phyloP scores from a whole-genome alignment of 139 green algal species.

The Chlorella sp. region DNA sequence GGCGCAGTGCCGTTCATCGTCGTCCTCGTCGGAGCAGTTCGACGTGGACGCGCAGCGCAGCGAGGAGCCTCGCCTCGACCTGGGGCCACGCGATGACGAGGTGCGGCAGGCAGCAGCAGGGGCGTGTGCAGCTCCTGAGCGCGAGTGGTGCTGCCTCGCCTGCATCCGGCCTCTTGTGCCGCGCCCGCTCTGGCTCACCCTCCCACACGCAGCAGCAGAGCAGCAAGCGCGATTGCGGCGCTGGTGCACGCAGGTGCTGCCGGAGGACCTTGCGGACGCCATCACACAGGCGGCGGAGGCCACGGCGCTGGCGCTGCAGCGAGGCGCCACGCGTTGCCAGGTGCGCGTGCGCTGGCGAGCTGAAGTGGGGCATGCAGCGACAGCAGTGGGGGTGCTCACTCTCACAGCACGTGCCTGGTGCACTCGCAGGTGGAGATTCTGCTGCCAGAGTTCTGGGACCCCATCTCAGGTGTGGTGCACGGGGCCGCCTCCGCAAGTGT shows the following conservation, averaged over 20 bases:
- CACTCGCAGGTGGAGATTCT: slow-evolving; percentile 75
- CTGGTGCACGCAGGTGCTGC: slow-evolving; percentile 51
- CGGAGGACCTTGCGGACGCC: slow-evolving; percentile 70
- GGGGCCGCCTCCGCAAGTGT: background rate
- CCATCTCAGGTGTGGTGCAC: slow-evolving; percentile 26
- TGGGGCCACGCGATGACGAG: background rate
- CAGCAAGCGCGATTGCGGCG: background rate
- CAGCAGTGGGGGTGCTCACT: background rate
- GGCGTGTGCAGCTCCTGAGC: too few relatives aligned
- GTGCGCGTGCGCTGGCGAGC: slow-evolving; percentile 12
- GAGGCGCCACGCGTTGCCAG: slow-evolving; percentile 48
- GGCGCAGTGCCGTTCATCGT: too few relatives aligned
- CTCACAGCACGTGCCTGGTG: background rate
- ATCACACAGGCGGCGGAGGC: slow-evolving; percentile 46
- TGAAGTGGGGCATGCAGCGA: background rate
- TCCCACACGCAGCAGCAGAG: background rate
- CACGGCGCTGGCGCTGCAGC: slow-evolving; percentile 59
- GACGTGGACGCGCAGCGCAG: background rate
- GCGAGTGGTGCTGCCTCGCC: too few relatives aligned
- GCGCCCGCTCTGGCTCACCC: too few relatives aligned
- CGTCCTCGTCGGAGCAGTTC: too few relatives aligned
- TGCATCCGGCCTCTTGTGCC: too few relatives aligned
- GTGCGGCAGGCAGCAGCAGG: background rate
- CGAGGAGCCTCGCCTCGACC: background rate
- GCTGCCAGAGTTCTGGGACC: slow-evolving; percentile 89